Conservation (phyloP, 495 filamentous ascomycete genomes). For the Trichoderma erinaceum region DNA sequence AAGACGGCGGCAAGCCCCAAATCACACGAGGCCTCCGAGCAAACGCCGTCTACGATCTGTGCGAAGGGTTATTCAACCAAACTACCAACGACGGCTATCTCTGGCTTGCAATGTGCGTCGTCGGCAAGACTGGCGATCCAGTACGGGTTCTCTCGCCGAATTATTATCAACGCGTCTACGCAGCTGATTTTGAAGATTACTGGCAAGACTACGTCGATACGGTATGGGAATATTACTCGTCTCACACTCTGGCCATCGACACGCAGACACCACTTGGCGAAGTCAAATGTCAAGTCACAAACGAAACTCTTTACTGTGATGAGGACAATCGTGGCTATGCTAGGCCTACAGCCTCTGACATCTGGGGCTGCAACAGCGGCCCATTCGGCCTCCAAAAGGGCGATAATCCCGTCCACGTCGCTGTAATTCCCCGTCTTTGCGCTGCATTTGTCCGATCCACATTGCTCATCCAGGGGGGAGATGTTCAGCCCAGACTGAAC, state of each 20-base stretch:
- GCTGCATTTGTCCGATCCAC: constrained; percentile 41
- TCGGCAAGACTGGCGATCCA: constrained; percentile 24
- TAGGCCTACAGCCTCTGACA: constrained; percentile 34
- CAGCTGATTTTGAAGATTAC: constrained; percentile 28
- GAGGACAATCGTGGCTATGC: constrained; percentile 36
- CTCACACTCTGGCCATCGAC: constrained; percentile 32
- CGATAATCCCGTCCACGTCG: constrained; percentile 28
- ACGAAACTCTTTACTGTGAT: constrained; percentile 28
- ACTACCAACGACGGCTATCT: constrained; percentile 28
- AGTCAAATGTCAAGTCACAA: constrained; percentile 32
- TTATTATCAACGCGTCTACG: constrained; percentile 28
- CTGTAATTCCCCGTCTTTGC: constrained; percentile 39
- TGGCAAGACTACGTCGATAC: constrained; percentile 36
- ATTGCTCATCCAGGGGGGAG: constrained; percentile 34
- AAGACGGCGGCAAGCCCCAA: constrained; percentile 24
- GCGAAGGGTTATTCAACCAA: constrained; percentile 32
- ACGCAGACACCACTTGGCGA: constrained; percentile 32
- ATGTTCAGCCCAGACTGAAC: constrained; percentile 31
- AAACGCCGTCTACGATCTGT: constrained; percentile 31
- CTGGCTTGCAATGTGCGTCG: constrained; percentile 37
- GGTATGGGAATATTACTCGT: constrained; percentile 35
- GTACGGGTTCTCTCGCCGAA: constrained; percentile 38
- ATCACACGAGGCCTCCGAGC: constrained; percentile 30
- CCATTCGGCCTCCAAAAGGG: constrained; percentile 30
- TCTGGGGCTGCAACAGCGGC: constrained; percentile 44